phyloP scores from a whole-genome alignment of 2,329 filamentous ascomycete genomes.

The Orbilia brochopaga region DNA sequence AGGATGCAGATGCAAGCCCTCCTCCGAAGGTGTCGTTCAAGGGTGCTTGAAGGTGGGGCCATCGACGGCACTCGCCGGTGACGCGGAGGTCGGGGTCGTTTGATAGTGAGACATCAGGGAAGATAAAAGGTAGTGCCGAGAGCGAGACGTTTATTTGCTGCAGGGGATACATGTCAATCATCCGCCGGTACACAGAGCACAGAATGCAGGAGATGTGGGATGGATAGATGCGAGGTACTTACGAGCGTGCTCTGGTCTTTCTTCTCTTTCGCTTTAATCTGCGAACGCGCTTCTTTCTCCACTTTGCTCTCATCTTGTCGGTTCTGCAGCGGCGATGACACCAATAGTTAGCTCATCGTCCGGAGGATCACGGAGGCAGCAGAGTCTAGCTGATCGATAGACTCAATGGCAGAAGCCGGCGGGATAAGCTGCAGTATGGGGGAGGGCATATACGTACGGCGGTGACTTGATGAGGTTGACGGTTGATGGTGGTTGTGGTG shows the following conservation, averaged over 20 bases:
- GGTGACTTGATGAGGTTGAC: constrained; percentile 50
- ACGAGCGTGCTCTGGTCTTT: constrained; percentile 99
- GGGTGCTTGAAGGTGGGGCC: constrained; percentile 10
- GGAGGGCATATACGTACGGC: constrained; percentile 24
- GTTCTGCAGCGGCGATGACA: constrained; percentile 13
- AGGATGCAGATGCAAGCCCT: background rate
- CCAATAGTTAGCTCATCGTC: background rate
- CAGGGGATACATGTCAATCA: background rate
- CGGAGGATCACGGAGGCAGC: background rate
- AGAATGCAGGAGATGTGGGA: background rate
- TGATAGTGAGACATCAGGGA: constrained; percentile 33
- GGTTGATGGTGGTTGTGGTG: constrained; percentile 34
- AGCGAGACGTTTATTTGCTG: constrained; percentile 52
- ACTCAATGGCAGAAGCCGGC: background rate
- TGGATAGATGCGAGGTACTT: constrained; percentile 61
- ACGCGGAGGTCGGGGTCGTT: constrained; percentile 20
- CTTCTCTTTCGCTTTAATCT: constrained; percentile 99
- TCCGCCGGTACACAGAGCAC: too few species aligned
- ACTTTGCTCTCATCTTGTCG: constrained; percentile 82
- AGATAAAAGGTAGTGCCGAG: constrained; percentile 31
- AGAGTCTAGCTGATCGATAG: background rate
- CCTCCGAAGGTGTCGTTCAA: constrained; percentile 14
- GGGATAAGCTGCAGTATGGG: constrained; percentile 2
- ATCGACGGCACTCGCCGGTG: constrained; percentile 4
- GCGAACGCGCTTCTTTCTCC: constrained; percentile 99